Evolutionary conservation across 164 flowering plant genomes (phyloP), one percentile per base, ranked within the genome.

Genomic region (Litsea cubeba): DNA sequence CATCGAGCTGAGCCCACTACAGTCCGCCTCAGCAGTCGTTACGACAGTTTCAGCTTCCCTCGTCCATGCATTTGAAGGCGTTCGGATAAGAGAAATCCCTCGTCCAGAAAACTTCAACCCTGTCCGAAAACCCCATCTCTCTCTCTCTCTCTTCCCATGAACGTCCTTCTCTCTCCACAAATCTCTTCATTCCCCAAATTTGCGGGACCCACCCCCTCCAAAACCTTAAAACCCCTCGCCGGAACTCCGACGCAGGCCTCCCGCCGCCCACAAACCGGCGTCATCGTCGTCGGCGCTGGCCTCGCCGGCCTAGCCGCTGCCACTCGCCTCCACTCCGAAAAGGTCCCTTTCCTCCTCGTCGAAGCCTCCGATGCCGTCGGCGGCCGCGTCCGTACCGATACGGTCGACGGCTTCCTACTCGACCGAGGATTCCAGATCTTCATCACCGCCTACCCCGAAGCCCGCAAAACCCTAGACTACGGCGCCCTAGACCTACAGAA

Each of bases 281-380:
- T 86, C 81, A 76, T 90, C 40, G 71, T 95, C 50, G 50, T 95
- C 74, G 99, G 99, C 46, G 99, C 86, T 23, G 97, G 97, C n/a
- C 94, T 93, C 10, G 88, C 99, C 54, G 99, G 99, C 15, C 79
- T 95, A 15, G 90, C 99, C 32, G 99, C 99, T n/a, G 97, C 99
- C 10, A 84, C 81, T 68, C 85, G 81, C 3, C 92, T 95, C 71
- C 75, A 78, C 67, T 82, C 95, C 66, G 76, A 75, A 2, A 78
- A 83, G 78, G 83, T 88, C 76, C 97, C 97, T 5, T 95, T 89
- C 83, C 77, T 86, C 80, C 90, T 95, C 70, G 77, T 95, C 4
- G 99, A 95, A 76, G 83, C 97, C 8, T 90, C 99, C 58, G 97
- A 95, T 70, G 87, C 79, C 70, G 92, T 90, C 57, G 97, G 97